Percentiles rank a stretch among this genome's conserved stretches.
phyloP scores from a whole-genome alignment of 305 asterid species.

The Fraxinus velutina region DNA sequence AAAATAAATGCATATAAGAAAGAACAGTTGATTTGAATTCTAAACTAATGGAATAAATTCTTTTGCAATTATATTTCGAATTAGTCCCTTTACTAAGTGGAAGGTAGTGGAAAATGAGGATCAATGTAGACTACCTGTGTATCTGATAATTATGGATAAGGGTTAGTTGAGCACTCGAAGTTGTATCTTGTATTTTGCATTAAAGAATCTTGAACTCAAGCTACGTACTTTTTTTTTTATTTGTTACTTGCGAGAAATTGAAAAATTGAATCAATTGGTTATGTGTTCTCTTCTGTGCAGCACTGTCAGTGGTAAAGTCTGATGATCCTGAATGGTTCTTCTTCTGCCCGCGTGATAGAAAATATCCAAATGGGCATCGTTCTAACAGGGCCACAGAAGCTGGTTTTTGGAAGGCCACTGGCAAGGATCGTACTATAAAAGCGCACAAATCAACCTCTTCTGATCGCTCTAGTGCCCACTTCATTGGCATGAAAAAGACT shows the following conservation, averaged over 20 bases:
- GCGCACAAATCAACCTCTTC: conserved; percentile 44
- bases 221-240: background rate
- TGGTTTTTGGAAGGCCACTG: conserved; percentile 87
- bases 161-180: background rate
- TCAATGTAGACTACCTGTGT: background rate
- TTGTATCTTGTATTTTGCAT: background rate
- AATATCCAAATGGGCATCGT: conserved; percentile 72
- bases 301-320: conserved; percentile 64
- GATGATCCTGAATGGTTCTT: conserved; percentile 80
- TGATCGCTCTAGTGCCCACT: conserved; percentile 30
- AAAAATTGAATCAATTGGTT: background rate
- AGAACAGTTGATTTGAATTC: background rate
- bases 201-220: background rate
- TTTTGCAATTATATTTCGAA: conserved; percentile 5
- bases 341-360: conserved; percentile 73
- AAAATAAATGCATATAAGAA: background rate
- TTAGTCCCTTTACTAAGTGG: background rate
- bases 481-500: conserved; percentile 74
- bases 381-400: conserved; percentile 74
- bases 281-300: conserved; percentile 32
- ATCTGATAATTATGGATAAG: background rate
- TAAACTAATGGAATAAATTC: background rate
- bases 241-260: conserved; percentile 6
- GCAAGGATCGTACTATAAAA: conserved; percentile 74
- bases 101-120: background rate